A percentile compares a stretch with the other conserved stretches of the same genome.
These are phyloP conservation scores for Chenopodium suecicum DNA, from an alignment of 148 eudicot genomes.

Conservation along the genomic window DNA sequence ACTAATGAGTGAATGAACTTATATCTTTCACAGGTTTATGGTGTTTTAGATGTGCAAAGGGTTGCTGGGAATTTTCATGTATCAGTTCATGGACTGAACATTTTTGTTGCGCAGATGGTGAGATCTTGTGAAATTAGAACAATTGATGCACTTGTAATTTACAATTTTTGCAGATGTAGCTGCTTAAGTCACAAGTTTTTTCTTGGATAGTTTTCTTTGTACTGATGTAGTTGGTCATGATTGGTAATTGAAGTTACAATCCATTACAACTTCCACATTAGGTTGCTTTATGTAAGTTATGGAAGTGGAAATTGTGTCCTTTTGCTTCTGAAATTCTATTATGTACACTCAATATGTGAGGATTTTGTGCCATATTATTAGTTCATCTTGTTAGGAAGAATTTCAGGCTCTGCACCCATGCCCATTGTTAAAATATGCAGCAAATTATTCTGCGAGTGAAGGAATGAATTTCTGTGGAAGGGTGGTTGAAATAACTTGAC, in stretches of 20 bases:
- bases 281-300: background rate
- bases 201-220: constrained; percentile 1
- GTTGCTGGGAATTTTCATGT: constrained; percentile 99
- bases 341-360: background rate
- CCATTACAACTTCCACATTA: constrained; percentile 2
- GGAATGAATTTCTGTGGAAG: background rate
- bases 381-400: background rate
- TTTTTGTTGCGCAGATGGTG: constrained; percentile 97
- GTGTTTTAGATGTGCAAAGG: constrained; percentile 93
- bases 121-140: constrained; percentile 28
- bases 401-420: background rate
- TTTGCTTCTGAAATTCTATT: background rate
- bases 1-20: constrained; percentile 4
- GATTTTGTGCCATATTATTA: background rate
- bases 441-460: background rate
- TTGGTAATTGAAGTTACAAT: background rate
- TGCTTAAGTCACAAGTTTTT: constrained; percentile 9
- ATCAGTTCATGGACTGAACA: constrained; percentile 95
- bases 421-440: background rate
- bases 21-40: constrained; percentile 70
- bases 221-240: background rate
- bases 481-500: constrained; percentile 2
- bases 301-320: background rate
- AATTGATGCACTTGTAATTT: background rate
- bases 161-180: background rate